Evolutionary conservation across 2,329 filamentous ascomycete genomes (phyloP).

Genomic region (Fusarium cyanostomum): DNA sequence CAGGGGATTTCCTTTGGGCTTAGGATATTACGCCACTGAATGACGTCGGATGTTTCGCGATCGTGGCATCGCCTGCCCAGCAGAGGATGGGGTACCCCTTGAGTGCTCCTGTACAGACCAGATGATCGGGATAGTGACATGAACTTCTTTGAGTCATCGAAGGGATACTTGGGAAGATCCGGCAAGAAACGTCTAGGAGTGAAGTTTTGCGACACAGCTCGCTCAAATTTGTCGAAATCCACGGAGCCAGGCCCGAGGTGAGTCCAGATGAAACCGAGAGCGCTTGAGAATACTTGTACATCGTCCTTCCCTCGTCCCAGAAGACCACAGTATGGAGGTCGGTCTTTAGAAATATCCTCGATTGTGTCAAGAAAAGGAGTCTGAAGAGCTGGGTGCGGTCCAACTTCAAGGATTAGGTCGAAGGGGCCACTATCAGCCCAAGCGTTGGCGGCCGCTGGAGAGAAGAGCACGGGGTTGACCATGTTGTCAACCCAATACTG

Average conservation of each 20-base stretch:
- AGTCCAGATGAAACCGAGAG: not conserved
- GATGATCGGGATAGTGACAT: not conserved
- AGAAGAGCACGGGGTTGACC: conserved; percentile 49
- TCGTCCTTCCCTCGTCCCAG: not conserved
- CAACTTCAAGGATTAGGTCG: not conserved
- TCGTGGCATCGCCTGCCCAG: not conserved
- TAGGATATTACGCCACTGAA: conserved; percentile 1
- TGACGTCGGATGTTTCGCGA: not conserved
- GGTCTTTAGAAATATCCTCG: not conserved
- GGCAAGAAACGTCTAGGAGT: not conserved
- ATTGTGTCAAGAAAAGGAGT: not conserved
- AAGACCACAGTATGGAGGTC: not conserved
- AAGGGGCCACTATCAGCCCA: not conserved
- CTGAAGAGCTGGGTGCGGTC: not conserved
- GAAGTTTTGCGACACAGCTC: not conserved
- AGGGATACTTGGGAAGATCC: not conserved
- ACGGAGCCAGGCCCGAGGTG: not conserved
- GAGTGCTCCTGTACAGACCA: not conserved
- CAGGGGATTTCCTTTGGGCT: not conserved
- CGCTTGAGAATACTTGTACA: not conserved
- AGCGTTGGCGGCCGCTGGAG: conserved; percentile 23
- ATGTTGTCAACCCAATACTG: conserved; percentile 12
- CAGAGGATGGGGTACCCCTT: not conserved
- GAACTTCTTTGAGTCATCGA: not conserved
- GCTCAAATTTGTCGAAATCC: not conserved